These are phyloP conservation scores for Austroboletus novae-zelandiae DNA, from an alignment of 1,284 basidiomycete species.

Conservation along the genomic window DNA sequence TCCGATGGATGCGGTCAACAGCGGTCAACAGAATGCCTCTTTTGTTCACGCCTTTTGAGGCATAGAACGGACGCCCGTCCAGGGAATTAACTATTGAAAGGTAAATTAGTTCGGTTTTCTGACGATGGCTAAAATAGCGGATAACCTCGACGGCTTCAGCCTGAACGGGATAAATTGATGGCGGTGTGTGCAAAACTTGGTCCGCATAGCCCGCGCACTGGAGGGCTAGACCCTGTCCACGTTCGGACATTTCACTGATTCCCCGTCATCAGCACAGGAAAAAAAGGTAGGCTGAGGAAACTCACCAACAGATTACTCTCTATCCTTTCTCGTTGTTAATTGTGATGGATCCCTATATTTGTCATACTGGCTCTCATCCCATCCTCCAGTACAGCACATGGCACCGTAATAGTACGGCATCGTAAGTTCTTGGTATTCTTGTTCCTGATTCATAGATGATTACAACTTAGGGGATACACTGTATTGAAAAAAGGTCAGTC, in stretches of 20 bases:
- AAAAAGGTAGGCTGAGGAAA: conserved; percentile 1
- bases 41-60: conserved; percentile 13
- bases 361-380: conserved; percentile 23
- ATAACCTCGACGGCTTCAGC: conserved; percentile 4
- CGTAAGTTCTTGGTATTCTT: conserved; percentile 21
- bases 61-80: conserved; percentile 3
- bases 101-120: conserved; percentile 24
- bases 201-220: neutral
- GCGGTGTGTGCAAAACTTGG: conserved; percentile 6
- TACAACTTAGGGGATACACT: neutral
- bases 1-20: conserved; percentile 15
- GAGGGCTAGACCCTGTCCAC: conserved; percentile 11
- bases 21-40: conserved; percentile 14
- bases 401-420: conserved; percentile 29
- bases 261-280: conserved; percentile 12
- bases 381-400: conserved; percentile 11
- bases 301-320: conserved; percentile 17
- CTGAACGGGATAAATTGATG: too few species aligned
- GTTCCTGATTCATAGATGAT: neutral
- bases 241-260: neutral
- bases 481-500: conserved; percentile 1
- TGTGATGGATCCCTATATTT: conserved; percentile 31
- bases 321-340: conserved; percentile 34
- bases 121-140: conserved; percentile 13
- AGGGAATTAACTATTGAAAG: conserved; percentile 24